Percentiles rank a stretch among this genome's conserved stretches.
phyloP scores from a whole-genome alignment of 805 yeast genomes.

The Saturnispora ahearnii region DNA sequence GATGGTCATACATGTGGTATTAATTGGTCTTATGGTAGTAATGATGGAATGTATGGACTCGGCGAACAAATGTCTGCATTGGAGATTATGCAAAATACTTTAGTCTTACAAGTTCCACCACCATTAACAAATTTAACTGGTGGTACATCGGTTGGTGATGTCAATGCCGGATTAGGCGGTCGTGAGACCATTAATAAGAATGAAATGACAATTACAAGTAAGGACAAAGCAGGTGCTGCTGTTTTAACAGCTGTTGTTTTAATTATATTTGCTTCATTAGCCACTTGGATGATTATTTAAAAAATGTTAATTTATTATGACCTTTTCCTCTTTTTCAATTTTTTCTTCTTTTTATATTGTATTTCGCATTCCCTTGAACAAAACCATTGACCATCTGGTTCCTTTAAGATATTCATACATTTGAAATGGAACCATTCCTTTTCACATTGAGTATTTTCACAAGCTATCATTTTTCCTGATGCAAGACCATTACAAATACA shows the following conservation, averaged over 20 bases:
- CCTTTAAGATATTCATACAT: conserved; percentile 82
- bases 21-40: conserved; percentile 52
- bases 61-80: conserved; percentile 82
- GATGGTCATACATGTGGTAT: conserved; percentile 85
- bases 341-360: neutral
- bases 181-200: conserved; percentile 39
- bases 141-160: conserved; percentile 60
- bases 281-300: conserved; percentile 61
- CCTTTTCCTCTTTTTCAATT: neutral
- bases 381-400: conserved; percentile 85
- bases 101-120: conserved; percentile 33
- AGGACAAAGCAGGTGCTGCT: conserved; percentile 87
- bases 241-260: conserved; percentile 70
- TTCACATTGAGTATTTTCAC: conserved; percentile 83
- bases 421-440: conserved; percentile 92
- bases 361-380: conserved; percentile 64
- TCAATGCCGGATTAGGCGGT: conserved; percentile 41
- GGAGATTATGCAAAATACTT: conserved; percentile 46
- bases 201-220: conserved; percentile 40
- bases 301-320: neutral
- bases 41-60: conserved; percentile 65
- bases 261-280: conserved; percentile 50
- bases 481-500: conserved; percentile 48
- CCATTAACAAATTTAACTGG: conserved; percentile 61
- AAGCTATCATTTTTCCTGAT: conserved; percentile 89